These are phyloP conservation scores for Tuber microsphaerosporum DNA, from an alignment of 495 filamentous ascomycete species.

Conservation along the genomic window DNA sequence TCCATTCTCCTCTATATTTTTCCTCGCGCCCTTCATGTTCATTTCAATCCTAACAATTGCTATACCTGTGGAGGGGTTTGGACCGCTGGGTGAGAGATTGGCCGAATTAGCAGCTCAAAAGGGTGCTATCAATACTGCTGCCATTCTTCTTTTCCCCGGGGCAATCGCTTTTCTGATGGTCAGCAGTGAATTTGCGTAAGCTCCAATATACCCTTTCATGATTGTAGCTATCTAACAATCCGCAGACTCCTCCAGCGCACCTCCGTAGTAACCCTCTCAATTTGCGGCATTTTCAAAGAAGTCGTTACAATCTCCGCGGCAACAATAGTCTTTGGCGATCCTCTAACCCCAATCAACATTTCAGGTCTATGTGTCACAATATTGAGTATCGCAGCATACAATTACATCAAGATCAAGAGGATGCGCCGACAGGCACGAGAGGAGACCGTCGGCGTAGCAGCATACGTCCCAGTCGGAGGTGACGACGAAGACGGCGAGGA, in stretches of 20 bases:
- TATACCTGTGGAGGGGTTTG: constrained; percentile 74
- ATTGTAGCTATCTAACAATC: constrained; percentile 1
- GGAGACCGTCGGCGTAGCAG: constrained; percentile 12
- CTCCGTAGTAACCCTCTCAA: constrained; percentile 88
- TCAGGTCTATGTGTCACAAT: constrained; percentile 85
- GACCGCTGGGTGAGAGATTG: constrained; percentile 57
- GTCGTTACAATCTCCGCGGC: constrained; percentile 92
- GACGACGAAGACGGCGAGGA: constrained; percentile 27
- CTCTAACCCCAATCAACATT: constrained; percentile 80
- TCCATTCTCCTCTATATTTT: constrained; percentile 94
- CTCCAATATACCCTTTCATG: neutral
- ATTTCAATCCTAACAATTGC: constrained; percentile 70
- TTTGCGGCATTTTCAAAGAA: constrained; percentile 98
- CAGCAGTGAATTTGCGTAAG: constrained; percentile 75
- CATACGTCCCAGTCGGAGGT: constrained; percentile 28
- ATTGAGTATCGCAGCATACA: constrained; percentile 76
- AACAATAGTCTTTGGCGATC: constrained; percentile 79
- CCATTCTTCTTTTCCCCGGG: constrained; percentile 80
- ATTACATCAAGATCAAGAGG: constrained; percentile 84
- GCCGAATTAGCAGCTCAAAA: constrained; percentile 55
- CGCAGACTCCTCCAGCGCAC: constrained; percentile 72
- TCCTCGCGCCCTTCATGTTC: constrained; percentile 96
- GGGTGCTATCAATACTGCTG: constrained; percentile 53
- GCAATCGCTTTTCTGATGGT: constrained; percentile 94
- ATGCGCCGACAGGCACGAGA: constrained; percentile 67